A percentile compares a stretch with the other conserved stretches of the same genome.
These are phyloP conservation scores for Ciborinia camelliae DNA, from an alignment of 2,329 filamentous ascomycete genomes.

Conservation along the genomic window DNA sequence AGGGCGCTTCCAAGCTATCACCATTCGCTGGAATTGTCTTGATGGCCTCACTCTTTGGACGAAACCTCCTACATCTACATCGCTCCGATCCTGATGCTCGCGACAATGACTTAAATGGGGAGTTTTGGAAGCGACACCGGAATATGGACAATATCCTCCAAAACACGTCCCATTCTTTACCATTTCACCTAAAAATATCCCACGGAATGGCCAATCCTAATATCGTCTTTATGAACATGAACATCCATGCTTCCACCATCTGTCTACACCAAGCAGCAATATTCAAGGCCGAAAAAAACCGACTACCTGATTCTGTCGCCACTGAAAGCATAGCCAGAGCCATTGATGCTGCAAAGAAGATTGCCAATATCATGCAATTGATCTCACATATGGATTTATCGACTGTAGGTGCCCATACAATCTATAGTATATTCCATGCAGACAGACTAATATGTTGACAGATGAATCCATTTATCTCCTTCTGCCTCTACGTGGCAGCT, in stretches of 20 bases:
- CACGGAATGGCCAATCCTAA: slow-evolving; percentile 73
- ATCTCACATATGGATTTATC: slow-evolving; percentile 86
- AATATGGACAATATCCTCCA: slow-evolving; percentile 85
- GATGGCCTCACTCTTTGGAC: slow-evolving; percentile 85
- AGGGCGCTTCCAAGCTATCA: slow-evolving; percentile 71
- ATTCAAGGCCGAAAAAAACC: slow-evolving; percentile 91
- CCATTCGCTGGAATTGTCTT: slow-evolving; percentile 77
- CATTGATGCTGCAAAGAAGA: slow-evolving; percentile 89
- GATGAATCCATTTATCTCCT: slow-evolving; percentile 95
- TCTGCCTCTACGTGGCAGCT: slow-evolving; percentile 93
- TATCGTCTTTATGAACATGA: slow-evolving; percentile 92
- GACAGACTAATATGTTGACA: slow-evolving; percentile 40
- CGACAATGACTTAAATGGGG: slow-evolving; percentile 84
- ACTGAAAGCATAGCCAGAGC: slow-evolving; percentile 91
- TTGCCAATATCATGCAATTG: slow-evolving; percentile 92
- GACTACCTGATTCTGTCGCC: slow-evolving; percentile 70
- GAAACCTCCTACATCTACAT: slow-evolving; percentile 87
- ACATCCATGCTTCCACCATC: slow-evolving; percentile 92
- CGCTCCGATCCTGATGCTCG: slow-evolving; percentile 77
- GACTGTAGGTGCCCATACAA: slow-evolving; percentile 54
- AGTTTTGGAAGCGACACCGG: slow-evolving; percentile 93
- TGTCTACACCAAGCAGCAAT: slow-evolving; percentile 98
- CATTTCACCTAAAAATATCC: slow-evolving; percentile 75
- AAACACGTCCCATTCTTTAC: slow-evolving; percentile 81
- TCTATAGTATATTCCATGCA: not conserved